Base-by-base conservation (phyloP, 148 eudicot species). In the Camellia granthamiana region DNA sequence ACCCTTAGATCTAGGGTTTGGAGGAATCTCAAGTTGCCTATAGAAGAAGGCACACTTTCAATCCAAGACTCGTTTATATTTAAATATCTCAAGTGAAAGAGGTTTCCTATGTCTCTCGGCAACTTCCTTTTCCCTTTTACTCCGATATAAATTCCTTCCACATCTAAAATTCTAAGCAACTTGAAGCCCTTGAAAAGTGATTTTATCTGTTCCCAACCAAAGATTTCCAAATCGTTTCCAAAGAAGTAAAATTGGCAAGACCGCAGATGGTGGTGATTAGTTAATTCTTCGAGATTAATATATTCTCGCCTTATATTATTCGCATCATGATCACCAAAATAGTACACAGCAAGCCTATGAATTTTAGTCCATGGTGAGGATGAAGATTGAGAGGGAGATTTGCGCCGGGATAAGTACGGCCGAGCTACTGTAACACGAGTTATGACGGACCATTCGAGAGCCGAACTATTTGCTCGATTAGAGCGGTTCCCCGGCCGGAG, bases 1-100 rank as follows among this genome's bases (percentile, higher is more conserved):
- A 23, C 56, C 13, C 79, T 47, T 55, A 81, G 6, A 76, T 81
- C 79, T 59, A 81, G 69, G 7, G 79, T 81, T 59, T 81, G 47
- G 51, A 81, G 70, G n/a, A 38, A 43, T 30, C 47, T 0, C 54
- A 69, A 81, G 13, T 81, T 81, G 19, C 75, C n/a, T 6, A 75
- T 52, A 3, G 68, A 66, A n/a, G 68, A 12, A 18, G 79, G 83
- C 58, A 81, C 46, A 3, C 21, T 60, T 1, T 0, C 0, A 12
- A 75, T 54, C 0, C 2, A 1, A 76, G 69, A 56, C 0, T 13
- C 59, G 41, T 12, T 21, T 4, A 30, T 19, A 23, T 75, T 68
- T 14, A 81, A 10, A 59, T 67, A 69, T 8, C 83, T 68, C 38
- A 81, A 18, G 68, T 46, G 41, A 14, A 7, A 21, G 23, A 59